These are phyloP conservation scores for Nakaseomyces delphensis DNA, from an alignment of 1,139 yeast genomes.

Conservation along the genomic window DNA sequence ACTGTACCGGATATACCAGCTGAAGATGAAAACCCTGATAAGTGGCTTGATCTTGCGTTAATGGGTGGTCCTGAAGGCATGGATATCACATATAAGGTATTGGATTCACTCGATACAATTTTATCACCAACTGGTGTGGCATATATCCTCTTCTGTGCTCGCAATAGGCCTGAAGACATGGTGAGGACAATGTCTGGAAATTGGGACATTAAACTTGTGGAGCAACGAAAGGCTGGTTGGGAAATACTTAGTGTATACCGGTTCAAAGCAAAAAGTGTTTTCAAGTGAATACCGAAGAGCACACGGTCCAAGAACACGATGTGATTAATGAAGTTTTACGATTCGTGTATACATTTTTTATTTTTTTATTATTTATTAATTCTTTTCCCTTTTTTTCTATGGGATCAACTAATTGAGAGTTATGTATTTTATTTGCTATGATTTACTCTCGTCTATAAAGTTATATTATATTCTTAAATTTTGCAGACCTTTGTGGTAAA, in stretches of 20 bases:
- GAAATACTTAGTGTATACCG: conserved; percentile 72
- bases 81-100: conserved; percentile 63
- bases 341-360: too few species aligned
- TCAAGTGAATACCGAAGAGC: too few species aligned
- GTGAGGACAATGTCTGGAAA: conserved; percentile 37
- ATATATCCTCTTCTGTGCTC: conserved; percentile 75
- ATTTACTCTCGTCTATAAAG: too few species aligned
- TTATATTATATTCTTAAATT: too few species aligned
- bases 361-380: too few species aligned
- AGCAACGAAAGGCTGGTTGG: conserved; percentile 85
- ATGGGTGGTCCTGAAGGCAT: conserved; percentile 87
- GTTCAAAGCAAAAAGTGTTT: not conserved
- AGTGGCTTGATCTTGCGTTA: conserved; percentile 83
- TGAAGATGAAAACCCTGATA: conserved; percentile 36
- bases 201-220: conserved; percentile 48
- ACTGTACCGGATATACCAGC: conserved; percentile 45
- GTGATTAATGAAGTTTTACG: too few species aligned
- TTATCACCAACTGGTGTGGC: conserved; percentile 60
- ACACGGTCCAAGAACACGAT: too few species aligned
- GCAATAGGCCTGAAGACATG: conserved; percentile 68
- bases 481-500: too few species aligned
- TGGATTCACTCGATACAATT: conserved; percentile 42
- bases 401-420: too few species aligned
- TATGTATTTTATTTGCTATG: too few species aligned
- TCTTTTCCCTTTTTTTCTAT: too few species aligned